Percentiles rank a stretch among this genome's conserved stretches.
phyloP scores from a whole-genome alignment of 768 basidiomycete genomes.

The Pholiota microspora region DNA sequence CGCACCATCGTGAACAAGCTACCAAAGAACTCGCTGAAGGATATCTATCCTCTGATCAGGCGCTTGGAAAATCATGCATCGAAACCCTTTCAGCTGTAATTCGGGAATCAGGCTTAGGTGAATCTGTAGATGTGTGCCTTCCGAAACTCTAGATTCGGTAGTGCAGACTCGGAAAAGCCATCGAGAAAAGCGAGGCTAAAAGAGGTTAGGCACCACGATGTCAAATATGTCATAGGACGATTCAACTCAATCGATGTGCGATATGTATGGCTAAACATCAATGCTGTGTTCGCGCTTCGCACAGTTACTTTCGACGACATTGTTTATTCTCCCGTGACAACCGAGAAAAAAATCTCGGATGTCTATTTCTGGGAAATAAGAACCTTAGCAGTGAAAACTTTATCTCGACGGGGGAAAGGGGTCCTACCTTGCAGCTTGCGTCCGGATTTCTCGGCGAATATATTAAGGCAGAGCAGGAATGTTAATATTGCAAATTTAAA shows the following conservation, averaged over 20 bases:
- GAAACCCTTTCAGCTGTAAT: slow-evolving; percentile 31
- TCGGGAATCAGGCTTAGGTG: slow-evolving; percentile 31
- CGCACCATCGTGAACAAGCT: slow-evolving; percentile 29
- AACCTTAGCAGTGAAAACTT: slow-evolving; percentile 4
- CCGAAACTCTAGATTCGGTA: slow-evolving; percentile 34
- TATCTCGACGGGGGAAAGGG: slow-evolving; percentile 2
- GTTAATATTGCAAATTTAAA: slow-evolving; percentile 16
- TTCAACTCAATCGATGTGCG: slow-evolving; percentile 21
- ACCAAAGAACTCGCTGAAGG: slow-evolving; percentile 25
- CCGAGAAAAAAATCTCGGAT: slow-evolving; percentile 9
- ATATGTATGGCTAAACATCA: slow-evolving; percentile 18
- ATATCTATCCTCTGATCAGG: slow-evolving; percentile 29
- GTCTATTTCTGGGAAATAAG: slow-evolving; percentile 1
- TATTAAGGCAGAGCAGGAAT: slow-evolving; percentile 22
- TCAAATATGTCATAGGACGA: slow-evolving; percentile 35
- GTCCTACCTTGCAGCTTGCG: not conserved
- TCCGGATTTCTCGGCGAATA: slow-evolving; percentile 16
- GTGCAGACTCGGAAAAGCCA: slow-evolving; percentile 23
- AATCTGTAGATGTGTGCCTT: slow-evolving; percentile 42
- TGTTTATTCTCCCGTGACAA: slow-evolving; percentile 15
- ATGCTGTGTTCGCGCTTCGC: slow-evolving; percentile 11
- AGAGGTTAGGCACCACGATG: slow-evolving; percentile 39
- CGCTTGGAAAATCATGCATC: slow-evolving; percentile 37
- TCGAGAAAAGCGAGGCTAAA: slow-evolving; percentile 35
- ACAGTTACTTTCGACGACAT: slow-evolving; percentile 6